These are phyloP conservation scores for Pseudogymnoascus sp. DNA, from an alignment of 2,329 filamentous ascomycete species.

Conservation along the genomic window DNA sequence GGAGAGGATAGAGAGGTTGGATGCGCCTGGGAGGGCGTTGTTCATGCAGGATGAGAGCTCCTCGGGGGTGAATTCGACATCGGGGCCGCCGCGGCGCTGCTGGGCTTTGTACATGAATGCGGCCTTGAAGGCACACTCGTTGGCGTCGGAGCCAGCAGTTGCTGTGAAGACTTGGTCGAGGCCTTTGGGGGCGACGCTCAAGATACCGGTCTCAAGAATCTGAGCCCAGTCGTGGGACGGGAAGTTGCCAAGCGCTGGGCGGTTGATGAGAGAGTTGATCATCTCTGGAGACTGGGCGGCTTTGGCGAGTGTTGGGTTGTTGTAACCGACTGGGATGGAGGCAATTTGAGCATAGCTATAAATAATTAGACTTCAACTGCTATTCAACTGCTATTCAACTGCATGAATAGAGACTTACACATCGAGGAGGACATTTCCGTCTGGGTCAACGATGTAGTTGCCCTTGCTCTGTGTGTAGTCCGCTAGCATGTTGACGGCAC, in stretches of 20 bases:
- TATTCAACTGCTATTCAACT: too few relatives aligned
- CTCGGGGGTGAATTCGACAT: slow-evolving; percentile 63
- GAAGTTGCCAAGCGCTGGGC: slow-evolving; percentile 75
- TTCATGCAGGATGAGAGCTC: slow-evolving; percentile 63
- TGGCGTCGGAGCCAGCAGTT: slow-evolving; percentile 72
- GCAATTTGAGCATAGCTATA: slow-evolving; percentile 70
- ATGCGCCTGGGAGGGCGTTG: slow-evolving; percentile 66
- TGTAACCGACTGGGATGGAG: slow-evolving; percentile 78
- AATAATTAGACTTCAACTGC: neutral
- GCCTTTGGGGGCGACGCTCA: slow-evolving; percentile 67
- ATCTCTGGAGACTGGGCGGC: slow-evolving; percentile 65
- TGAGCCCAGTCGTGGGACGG: slow-evolving; percentile 68
- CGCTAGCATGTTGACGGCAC: slow-evolving; percentile 46
- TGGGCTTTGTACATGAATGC: slow-evolving; percentile 77
- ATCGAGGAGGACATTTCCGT: slow-evolving; percentile 44
- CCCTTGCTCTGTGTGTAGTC: slow-evolving; percentile 46
- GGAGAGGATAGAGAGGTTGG: slow-evolving; percentile 68
- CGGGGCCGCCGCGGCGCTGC: slow-evolving; percentile 56
- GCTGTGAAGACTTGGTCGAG: slow-evolving; percentile 75
- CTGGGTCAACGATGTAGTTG: slow-evolving; percentile 46
- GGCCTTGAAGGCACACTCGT: slow-evolving; percentile 80
- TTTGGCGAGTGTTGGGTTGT: slow-evolving; percentile 61
- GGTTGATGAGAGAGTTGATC: slow-evolving; percentile 67
- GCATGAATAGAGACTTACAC: slow-evolving; percentile 32
- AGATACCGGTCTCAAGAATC: slow-evolving; percentile 62